phyloP scores from a whole-genome alignment of 805 yeast species.

The Yamadazyma takamatsuzukensis region DNA sequence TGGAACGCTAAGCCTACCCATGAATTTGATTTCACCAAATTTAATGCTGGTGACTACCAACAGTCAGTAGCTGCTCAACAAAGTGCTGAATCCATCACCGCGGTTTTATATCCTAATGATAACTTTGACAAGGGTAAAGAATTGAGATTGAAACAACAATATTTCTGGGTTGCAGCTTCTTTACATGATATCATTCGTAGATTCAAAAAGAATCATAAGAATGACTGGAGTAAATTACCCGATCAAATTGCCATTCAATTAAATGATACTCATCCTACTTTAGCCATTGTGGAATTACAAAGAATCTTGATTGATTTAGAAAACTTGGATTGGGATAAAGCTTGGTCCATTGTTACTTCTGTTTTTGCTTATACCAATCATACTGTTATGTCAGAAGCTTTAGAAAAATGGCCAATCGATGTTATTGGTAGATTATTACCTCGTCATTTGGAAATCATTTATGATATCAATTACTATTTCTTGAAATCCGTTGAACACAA shows the following conservation, averaged over 20 bases:
- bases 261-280: slow-evolving; percentile 92
- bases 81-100: slow-evolving; percentile 86
- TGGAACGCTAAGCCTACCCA: slow-evolving; percentile 90
- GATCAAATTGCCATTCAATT: slow-evolving; percentile 88
- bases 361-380: slow-evolving; percentile 94
- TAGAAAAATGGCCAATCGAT: slow-evolving; percentile 93
- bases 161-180: slow-evolving; percentile 95
- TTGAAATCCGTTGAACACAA: slow-evolving; percentile 68
- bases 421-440: slow-evolving; percentile 77
- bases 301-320: slow-evolving; percentile 83
- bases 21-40: slow-evolving; percentile 87
- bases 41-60: slow-evolving; percentile 86
- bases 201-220: slow-evolving; percentile 67
- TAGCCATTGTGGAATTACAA: slow-evolving; percentile 86
- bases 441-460: slow-evolving; percentile 86
- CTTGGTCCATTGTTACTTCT: slow-evolving; percentile 77
- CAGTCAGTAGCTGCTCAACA: slow-evolving; percentile 83
- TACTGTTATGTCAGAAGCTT: slow-evolving; percentile 91
- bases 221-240: slow-evolving; percentile 79
- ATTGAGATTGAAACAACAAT: slow-evolving; percentile 89
- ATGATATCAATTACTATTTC: slow-evolving; percentile 77
- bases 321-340: slow-evolving; percentile 73
- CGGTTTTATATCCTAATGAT: slow-evolving; percentile 91
- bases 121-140: slow-evolving; percentile 90
- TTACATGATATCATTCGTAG: slow-evolving; percentile 87